phyloP scores from a whole-genome alignment of 306 rosid species.

The Begonia fuchsioides region DNA sequence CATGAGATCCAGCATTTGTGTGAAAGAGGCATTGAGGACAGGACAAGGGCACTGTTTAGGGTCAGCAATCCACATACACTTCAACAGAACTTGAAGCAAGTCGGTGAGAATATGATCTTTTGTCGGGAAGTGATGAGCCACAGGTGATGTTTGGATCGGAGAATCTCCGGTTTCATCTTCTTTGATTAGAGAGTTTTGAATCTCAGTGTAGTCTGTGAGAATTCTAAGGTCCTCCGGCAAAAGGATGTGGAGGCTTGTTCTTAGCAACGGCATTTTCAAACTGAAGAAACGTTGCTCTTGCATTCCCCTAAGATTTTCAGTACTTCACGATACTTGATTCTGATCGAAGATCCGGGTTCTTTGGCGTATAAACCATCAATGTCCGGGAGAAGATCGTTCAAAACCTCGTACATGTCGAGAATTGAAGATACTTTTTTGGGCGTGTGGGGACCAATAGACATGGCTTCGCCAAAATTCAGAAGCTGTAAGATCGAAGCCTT shows the following conservation, averaged over 20 bases:
- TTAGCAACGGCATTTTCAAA: constrained; percentile 72
- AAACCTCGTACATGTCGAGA: too few species aligned
- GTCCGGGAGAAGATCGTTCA: constrained; percentile 53
- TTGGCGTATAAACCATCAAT: constrained; percentile 45
- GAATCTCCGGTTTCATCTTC: constrained; percentile 33
- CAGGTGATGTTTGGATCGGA: constrained; percentile 26
- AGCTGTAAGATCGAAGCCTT: too few species aligned
- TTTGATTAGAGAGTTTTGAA: constrained; percentile 50
- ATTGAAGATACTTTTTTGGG: too few species aligned
- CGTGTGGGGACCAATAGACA: too few species aligned
- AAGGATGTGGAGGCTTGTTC: constrained; percentile 39
- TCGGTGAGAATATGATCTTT: constrained; percentile 53
- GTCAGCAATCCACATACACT: constrained; percentile 52
- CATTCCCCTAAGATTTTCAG: constrained; percentile 54
- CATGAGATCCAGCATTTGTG: constrained; percentile 66
- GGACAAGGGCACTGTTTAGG: constrained; percentile 60
- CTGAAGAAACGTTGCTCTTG: constrained; percentile 46
- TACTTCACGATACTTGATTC: constrained; percentile 65
- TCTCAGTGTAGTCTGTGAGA: constrained; percentile 52
- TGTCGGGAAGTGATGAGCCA: constrained; percentile 55
- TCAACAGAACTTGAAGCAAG: constrained; percentile 39
- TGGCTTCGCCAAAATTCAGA: too few species aligned
- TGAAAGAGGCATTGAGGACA: constrained; percentile 50
- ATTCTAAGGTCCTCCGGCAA: constrained; percentile 65
- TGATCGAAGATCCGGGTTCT: constrained; percentile 54